Evolutionary conservation across 805 yeast genomes (phyloP), one percentile per base, ranked within the genome.

Genomic region (Candida qinlingensis): DNA sequence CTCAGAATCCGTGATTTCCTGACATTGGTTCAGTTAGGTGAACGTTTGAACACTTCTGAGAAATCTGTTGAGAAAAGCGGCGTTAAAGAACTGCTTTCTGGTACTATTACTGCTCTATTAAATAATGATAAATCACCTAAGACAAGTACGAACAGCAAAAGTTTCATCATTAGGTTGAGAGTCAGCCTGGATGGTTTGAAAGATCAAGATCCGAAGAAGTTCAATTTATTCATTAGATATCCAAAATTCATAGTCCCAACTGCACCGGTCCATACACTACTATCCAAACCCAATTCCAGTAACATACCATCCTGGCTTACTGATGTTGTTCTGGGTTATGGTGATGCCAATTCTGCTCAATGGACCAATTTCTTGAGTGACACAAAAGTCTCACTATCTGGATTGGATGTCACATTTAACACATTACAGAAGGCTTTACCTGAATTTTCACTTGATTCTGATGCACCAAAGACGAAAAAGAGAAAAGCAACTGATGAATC

Each of bases 241-340:
- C 38, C 38, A 36, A 13, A 36, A n/a, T n/a, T 7, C 19, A n/a
- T 13, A 19, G 26, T 4, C n/a, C 25, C 13, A 12, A 19, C 19
- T 19, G 19, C 19, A 19, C 3, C 19, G 3, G 19, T 19, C 19
- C 19, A 19, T 19, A 19, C 19, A 19, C 19, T 19, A 19, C 19
- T 19, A 19, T 19, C 19, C 19, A 19, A 19, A 19, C 19, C 19
- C 19, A 19, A 19, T 19, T 19, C 7, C 5, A 9, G 39, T 41
- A 19, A 33, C 4, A 36, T 69, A 0, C 74, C 73, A 0, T 60
- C 56, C 1, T 71, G 76, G 76, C 44, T 72, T 0, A 37, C 50
- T 7, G 67, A 67, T 30, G 42, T 51, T 13, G 51, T 70, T 28
- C 41, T 71, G 34, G 72, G 70, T 3, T 64, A 39, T 54, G 71